phyloP scores from a whole-genome alignment of 768 basidiomycete genomes.

The Brasilioporus rufonigricans region DNA sequence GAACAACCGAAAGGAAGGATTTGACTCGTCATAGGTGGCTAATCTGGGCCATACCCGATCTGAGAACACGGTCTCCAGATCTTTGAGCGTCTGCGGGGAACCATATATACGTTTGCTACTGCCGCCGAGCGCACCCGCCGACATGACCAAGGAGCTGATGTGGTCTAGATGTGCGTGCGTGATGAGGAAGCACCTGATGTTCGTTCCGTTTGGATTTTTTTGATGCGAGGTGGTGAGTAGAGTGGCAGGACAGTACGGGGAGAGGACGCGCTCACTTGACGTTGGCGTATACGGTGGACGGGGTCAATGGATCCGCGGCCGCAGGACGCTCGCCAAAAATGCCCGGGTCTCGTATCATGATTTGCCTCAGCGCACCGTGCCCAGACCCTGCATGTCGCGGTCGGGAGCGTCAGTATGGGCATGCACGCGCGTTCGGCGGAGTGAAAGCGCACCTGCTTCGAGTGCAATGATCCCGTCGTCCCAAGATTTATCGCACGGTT shows the following conservation, averaged over 20 bases:
- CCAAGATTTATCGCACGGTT: slow-evolving; percentile 66
- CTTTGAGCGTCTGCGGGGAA: slow-evolving; percentile 56
- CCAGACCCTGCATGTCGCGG: slow-evolving; percentile 63
- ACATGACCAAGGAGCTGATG: slow-evolving; percentile 74
- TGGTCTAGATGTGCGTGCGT: slow-evolving; percentile 94
- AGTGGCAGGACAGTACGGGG: not conserved
- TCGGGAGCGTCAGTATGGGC: not conserved
- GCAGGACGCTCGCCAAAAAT: slow-evolving; percentile 43
- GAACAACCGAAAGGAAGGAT: slow-evolving; percentile 57
- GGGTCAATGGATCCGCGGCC: slow-evolving; percentile 17
- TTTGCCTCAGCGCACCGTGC: slow-evolving; percentile 66
- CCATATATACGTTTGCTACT: slow-evolving; percentile 63
- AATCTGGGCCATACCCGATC: slow-evolving; percentile 85
- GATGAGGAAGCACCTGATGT: slow-evolving; percentile 71
- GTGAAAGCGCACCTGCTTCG: slow-evolving; percentile 67
- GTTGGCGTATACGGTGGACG: slow-evolving; percentile 29
- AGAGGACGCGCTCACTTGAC: slow-evolving; percentile 29
- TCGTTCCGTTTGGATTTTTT: not conserved
- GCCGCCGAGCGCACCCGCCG: slow-evolving; percentile 73
- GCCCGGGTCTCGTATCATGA: slow-evolving; percentile 54
- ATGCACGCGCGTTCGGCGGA: not conserved
- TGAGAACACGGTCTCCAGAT: slow-evolving; percentile 70
- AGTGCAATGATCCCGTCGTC: slow-evolving; percentile 77
- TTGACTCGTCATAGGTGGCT: slow-evolving; percentile 67
- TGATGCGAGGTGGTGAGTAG: not conserved